Evolutionary conservation across 106 monocot genomes (phyloP).

Genomic region (Xerophyta viscosa): DNA sequence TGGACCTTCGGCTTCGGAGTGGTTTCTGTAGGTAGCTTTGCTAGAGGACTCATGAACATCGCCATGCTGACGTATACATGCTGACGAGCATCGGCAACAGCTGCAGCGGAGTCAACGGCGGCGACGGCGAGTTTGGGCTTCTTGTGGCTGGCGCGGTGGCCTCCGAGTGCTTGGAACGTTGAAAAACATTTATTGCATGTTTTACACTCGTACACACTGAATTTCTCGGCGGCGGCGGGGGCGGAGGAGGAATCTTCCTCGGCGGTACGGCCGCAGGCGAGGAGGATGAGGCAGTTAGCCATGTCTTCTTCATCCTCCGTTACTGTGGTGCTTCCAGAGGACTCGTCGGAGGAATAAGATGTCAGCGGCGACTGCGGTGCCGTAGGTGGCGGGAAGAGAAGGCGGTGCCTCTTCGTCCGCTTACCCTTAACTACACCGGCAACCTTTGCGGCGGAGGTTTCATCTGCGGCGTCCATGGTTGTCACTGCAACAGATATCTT

Average conservation of each 20-base stretch:
- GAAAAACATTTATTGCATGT: constrained; percentile 8
- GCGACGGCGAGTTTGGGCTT: not conserved
- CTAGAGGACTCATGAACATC: too few relatives aligned
- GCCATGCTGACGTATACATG: not conserved
- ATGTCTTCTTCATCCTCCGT: constrained; percentile 8
- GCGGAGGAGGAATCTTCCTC: not conserved
- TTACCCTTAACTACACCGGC: constrained; percentile 2
- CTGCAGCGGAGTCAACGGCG: not conserved
- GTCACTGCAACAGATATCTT: too few relatives aligned
- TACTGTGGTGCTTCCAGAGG: not conserved
- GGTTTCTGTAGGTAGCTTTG: too few relatives aligned
- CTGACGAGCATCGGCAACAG: not conserved
- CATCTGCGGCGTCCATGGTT: not conserved
- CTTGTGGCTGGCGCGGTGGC: constrained; percentile 7
- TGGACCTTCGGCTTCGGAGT: constrained; percentile 23
- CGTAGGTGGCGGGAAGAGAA: not conserved
- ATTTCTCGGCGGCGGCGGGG: not conserved
- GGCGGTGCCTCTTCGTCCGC: constrained; percentile 7
- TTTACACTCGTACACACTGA: constrained; percentile 4
- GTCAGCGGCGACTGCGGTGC: not conserved
- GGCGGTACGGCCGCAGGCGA: not conserved
- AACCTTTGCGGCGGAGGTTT: not conserved
- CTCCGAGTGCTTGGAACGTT: constrained; percentile 6
- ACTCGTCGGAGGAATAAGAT: not conserved
- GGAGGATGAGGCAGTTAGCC: constrained; percentile 10